Evolutionary conservation across 192 early-diverging fungal genomes (phyloP).

Genomic region (Gamsiella multidivaricata): DNA sequence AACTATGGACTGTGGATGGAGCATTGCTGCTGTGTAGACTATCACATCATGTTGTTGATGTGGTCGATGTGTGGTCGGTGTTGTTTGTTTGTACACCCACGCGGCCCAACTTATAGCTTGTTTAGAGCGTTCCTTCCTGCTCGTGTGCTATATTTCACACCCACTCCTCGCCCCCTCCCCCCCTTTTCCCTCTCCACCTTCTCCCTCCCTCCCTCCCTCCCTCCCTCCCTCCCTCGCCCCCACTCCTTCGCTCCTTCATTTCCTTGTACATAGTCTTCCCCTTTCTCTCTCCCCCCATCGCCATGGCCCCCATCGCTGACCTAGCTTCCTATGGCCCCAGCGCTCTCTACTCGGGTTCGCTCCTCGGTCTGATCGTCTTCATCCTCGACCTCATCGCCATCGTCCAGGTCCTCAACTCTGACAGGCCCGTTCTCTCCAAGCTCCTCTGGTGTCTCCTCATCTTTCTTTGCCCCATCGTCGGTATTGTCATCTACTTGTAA

Average conservation of each 20-base stretch:
- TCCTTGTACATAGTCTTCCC: background rate
- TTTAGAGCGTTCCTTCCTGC: constrained; percentile 1
- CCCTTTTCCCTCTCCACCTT: background rate
- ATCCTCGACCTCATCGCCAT: constrained; percentile 69
- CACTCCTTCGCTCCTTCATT: constrained; percentile 1
- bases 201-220: background rate
- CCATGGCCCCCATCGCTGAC: constrained; percentile 12
- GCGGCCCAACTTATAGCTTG: background rate
- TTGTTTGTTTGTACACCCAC: no score
- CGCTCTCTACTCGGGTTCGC: constrained; percentile 35
- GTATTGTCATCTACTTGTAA: constrained; percentile 70
- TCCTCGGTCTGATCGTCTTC: constrained; percentile 47
- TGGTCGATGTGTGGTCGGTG: no score
- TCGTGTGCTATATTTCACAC: background rate
- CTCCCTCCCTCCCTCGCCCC: background rate
- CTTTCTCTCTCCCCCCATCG: background rate
- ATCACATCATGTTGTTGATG: no score
- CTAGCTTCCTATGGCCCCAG: constrained; percentile 5
- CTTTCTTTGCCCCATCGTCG: constrained; percentile 70
- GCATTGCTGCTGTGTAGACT: no score
- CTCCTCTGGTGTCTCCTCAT: constrained; percentile 67
- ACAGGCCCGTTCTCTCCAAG: constrained; percentile 58
- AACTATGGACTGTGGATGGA: no score
- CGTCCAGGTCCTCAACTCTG: constrained; percentile 66
- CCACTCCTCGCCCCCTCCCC: no score